Conservation (phyloP, 176 grass and related monocot genomes). For the Aegilops longissima region DNA sequence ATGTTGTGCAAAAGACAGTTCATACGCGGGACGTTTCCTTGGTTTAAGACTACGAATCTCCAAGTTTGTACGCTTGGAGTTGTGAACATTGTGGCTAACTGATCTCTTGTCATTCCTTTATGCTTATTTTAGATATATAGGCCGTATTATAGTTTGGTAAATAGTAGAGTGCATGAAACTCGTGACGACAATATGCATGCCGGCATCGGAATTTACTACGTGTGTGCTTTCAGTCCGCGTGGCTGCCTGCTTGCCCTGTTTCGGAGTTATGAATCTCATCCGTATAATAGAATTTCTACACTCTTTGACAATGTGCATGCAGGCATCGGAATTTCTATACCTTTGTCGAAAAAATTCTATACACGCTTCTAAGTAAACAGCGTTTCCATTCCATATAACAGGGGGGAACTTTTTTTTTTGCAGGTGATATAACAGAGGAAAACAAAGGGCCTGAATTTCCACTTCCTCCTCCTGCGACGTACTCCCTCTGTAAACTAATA, state of each 20-base stretch:
- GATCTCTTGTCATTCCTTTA: not conserved
- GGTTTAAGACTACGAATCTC: constrained; percentile 15
- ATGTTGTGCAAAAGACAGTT: constrained; percentile 41
- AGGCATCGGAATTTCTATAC: not conserved
- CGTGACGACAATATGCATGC: not conserved
- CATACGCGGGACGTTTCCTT: constrained; percentile 11
- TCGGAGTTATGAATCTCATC: not conserved
- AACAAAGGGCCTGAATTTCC: not conserved
- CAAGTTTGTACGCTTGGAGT: not conserved
- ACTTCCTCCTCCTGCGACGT: not conserved
- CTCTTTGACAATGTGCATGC: too few relatives aligned
- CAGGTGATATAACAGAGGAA: not conserved
- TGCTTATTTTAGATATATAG: not conserved
- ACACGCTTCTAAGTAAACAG: not conserved
- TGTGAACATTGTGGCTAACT: constrained; percentile 14
- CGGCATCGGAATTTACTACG: not conserved
- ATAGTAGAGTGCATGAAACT: not conserved
- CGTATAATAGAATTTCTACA: not conserved
- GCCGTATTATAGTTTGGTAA: not conserved
- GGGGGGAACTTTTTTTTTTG: not conserved
- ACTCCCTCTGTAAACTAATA: too few relatives aligned
- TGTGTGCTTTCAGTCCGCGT: not conserved
- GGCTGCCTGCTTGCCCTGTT: not conserved
- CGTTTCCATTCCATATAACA: not conserved
- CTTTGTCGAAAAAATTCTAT: not conserved